phyloP scores from a whole-genome alignment of 2,329 filamentous ascomycete species.

The Capronia coronata region DNA sequence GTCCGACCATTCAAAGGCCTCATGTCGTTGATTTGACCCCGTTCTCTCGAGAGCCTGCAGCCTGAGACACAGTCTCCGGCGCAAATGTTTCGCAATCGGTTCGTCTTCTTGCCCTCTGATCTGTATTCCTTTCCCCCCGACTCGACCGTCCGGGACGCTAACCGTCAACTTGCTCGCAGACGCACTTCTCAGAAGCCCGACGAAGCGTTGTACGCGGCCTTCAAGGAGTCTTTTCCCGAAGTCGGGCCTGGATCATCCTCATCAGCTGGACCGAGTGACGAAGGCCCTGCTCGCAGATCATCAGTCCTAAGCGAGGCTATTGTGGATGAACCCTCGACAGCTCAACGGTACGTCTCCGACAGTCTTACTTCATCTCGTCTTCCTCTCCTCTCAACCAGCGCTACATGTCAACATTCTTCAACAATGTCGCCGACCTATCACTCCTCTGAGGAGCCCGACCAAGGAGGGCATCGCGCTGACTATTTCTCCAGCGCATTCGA shows the following conservation, averaged over 20 bases:
- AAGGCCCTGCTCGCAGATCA: slow-evolving; percentile 35
- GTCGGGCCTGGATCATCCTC: slow-evolving; percentile 50
- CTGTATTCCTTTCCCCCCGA: slow-evolving; percentile 16
- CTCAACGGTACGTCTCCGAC: slow-evolving; percentile 26
- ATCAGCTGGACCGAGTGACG: slow-evolving; percentile 41
- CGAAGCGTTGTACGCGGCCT: slow-evolving; percentile 75
- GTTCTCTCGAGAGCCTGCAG: slow-evolving; percentile 14
- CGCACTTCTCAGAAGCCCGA: slow-evolving; percentile 78
- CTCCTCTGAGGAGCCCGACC: slow-evolving; percentile 8
- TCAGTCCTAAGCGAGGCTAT: slow-evolving; percentile 28
- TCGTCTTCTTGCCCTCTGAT: slow-evolving; percentile 28
- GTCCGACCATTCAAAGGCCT: slow-evolving; percentile 15
- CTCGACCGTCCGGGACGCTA: slow-evolving; percentile 13
- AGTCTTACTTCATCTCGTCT: slow-evolving; percentile 16
- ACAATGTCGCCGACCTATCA: slow-evolving; percentile 18
- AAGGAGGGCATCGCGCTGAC: slow-evolving; percentile 14
- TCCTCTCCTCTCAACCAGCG: slow-evolving; percentile 5
- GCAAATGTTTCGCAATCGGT: slow-evolving; percentile 46
- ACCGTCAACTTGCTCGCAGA: slow-evolving; percentile 39
- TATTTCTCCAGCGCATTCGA: slow-evolving; percentile 38
- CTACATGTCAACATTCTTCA: slow-evolving; percentile 4
- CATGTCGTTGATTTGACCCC: slow-evolving; percentile 25
- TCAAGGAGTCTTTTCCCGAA: slow-evolving; percentile 76
- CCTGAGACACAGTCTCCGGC: slow-evolving; percentile 26
- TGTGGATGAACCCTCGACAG: slow-evolving; percentile 24